A percentile compares a stretch with the other conserved stretches of the same genome.
Conservation (phyloP, 2,329 filamentous ascomycete species). For the Chalaropsis thielavioides region DNA sequence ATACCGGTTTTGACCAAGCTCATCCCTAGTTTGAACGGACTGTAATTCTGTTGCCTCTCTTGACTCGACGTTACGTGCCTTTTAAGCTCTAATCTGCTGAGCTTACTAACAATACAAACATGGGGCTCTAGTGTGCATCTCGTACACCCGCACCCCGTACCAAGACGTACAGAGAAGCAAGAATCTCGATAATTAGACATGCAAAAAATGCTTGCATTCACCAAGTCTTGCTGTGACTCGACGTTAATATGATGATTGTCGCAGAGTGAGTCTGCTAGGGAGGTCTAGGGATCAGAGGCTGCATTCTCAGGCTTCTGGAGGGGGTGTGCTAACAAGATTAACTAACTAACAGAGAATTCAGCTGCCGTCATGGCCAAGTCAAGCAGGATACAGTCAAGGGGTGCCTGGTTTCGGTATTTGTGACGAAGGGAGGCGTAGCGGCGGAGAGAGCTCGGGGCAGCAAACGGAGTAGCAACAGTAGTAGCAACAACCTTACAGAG, state of each 20-base stretch:
- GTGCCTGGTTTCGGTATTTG: not conserved
- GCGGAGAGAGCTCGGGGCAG: not conserved
- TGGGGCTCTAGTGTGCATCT: no score
- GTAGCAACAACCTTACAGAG: not conserved
- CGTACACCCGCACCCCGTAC: not conserved
- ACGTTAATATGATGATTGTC: not conserved
- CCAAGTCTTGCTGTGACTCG: not conserved
- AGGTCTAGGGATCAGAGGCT: not conserved
- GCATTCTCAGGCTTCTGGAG: not conserved
- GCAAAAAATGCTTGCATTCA: not conserved
- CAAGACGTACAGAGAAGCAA: not conserved
- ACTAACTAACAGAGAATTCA: not conserved
- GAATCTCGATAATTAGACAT: not conserved
- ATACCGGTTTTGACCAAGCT: not conserved
- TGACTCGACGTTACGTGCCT: not conserved
- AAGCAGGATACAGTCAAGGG: not conserved
- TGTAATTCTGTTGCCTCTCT: not conserved
- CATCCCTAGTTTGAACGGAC: not conserved
- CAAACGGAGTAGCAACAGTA: not conserved
- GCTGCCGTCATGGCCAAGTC: not conserved
- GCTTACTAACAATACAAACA: no score
- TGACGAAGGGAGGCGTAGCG: not conserved
- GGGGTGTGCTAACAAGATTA: not conserved
- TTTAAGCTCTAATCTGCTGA: no score
- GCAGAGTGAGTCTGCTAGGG: not conserved